Conservation (phyloP, 2,329 filamentous ascomycete genomes). For the Xenosphaeropsis pyriputrescens region DNA sequence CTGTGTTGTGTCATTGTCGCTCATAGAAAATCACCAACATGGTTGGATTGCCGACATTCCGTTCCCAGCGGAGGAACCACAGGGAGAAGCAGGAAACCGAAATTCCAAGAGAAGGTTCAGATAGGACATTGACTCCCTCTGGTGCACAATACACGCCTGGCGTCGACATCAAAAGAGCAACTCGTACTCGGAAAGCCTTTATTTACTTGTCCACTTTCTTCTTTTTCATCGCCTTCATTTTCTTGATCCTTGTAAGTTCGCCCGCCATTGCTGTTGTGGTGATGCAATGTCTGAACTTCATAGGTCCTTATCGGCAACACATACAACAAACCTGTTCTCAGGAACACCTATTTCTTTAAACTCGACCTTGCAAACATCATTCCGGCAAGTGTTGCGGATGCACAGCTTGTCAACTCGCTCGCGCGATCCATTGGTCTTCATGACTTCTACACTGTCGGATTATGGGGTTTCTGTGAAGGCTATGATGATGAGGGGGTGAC, state of each 20-base stretch:
- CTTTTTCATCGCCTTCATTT: constrained; percentile 62
- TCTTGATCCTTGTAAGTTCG: constrained; percentile 55
- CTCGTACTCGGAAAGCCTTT: constrained; percentile 33
- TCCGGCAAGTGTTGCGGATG: constrained; percentile 17
- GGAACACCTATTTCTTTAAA: constrained; percentile 69
- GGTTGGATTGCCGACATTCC: too few species aligned
- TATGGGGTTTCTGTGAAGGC: constrained; percentile 89
- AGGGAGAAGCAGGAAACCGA: neutral
- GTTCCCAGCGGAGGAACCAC: too few species aligned
- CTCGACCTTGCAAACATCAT: constrained; percentile 66
- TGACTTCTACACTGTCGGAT: constrained; percentile 85
- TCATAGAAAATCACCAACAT: too few species aligned
- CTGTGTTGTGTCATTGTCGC: too few species aligned
- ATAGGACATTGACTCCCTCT: constrained; percentile 10
- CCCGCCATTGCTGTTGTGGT: neutral
- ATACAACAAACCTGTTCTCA: constrained; percentile 42
- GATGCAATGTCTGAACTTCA: neutral
- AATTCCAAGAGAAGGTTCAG: constrained; percentile 4
- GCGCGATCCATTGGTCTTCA: constrained; percentile 76
- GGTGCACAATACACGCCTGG: constrained; percentile 3
- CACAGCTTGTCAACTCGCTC: constrained; percentile 78
- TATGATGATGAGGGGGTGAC: constrained; percentile 66
- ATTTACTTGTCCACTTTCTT: constrained; percentile 50
- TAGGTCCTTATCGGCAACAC: constrained; percentile 60
- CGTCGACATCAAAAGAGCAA: constrained; percentile 28